Conservation (phyloP, 106 monocot genomes). For the Iris macrosiphon region DNA sequence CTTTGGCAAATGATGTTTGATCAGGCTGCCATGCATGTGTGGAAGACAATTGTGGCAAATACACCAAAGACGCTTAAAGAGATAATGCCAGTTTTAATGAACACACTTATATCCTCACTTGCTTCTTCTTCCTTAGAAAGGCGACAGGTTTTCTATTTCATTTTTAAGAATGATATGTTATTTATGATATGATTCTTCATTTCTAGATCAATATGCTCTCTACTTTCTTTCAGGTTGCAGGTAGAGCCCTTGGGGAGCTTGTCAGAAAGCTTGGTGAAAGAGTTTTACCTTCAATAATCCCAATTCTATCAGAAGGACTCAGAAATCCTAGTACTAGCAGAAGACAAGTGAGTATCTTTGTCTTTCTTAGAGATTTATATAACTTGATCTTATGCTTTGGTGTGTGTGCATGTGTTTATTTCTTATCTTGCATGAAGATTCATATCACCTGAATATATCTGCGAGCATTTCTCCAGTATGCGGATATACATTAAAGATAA, state of each 20-base stretch:
- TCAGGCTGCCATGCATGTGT: constrained; percentile 96
- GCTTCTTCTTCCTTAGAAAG: constrained; percentile 86
- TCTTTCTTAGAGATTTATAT: no score
- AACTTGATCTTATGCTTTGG: no score
- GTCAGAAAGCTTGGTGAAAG: constrained; percentile 98
- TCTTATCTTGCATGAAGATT: no score
- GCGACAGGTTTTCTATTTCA: constrained; percentile 59
- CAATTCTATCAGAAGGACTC: constrained; percentile 81
- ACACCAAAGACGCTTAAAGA: constrained; percentile 98
- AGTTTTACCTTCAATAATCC: constrained; percentile 94
- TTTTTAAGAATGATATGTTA: neutral
- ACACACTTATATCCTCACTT: constrained; percentile 88
- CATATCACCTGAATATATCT: no score
- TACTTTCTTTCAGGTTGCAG: constrained; percentile 68
- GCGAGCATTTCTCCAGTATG: no score
- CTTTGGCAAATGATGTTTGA: neutral
- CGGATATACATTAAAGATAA: no score
- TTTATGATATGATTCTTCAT: neutral
- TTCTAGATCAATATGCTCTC: neutral
- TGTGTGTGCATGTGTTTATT: no score
- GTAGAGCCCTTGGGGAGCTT: constrained; percentile 89
- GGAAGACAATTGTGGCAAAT: constrained; percentile 98
- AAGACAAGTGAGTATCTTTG: constrained; percentile 69
- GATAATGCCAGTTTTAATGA: constrained; percentile 97
- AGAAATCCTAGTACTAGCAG: constrained; percentile 65